Conservation (phyloP, 768 basidiomycete species). For the Mrakia blollopis region DNA sequence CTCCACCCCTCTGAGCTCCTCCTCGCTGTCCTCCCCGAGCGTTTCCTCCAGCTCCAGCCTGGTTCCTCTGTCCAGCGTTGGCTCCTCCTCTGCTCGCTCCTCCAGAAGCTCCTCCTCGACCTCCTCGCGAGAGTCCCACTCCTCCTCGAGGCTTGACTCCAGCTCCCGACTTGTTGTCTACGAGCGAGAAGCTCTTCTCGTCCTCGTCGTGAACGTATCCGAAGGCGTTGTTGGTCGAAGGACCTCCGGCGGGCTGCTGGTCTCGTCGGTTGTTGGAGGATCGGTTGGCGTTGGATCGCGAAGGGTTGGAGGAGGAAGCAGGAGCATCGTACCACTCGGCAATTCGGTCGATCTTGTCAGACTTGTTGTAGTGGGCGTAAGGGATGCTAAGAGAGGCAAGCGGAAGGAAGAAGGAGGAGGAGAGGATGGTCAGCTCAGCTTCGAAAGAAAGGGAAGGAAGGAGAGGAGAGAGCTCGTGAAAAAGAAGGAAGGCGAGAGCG, state of each 20-base stretch:
- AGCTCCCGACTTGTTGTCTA: slow-evolving; percentile 61
- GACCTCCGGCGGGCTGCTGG: slow-evolving; percentile 61
- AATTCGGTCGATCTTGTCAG: slow-evolving; percentile 94
- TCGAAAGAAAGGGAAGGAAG: not conserved
- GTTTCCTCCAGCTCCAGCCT: slow-evolving; percentile 36
- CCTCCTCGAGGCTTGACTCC: slow-evolving; percentile 36
- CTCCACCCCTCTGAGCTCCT: slow-evolving; percentile 34
- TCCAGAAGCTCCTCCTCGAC: slow-evolving; percentile 26
- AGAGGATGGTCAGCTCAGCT: not conserved
- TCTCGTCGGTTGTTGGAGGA: slow-evolving; percentile 46
- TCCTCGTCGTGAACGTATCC: slow-evolving; percentile 98
- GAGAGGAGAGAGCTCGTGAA: slow-evolving; percentile 23
- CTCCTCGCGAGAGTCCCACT: slow-evolving; percentile 32
- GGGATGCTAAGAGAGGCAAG: slow-evolving; percentile 57
- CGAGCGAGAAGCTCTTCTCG: slow-evolving; percentile 91
- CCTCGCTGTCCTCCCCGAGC: slow-evolving; percentile 40
- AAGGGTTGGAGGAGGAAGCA: not conserved
- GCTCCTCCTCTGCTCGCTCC: slow-evolving; percentile 46
- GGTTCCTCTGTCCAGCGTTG: slow-evolving; percentile 45
- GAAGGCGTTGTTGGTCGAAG: slow-evolving; percentile 64
- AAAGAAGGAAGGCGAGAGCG: no score
- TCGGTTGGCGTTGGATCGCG: slow-evolving; percentile 3
- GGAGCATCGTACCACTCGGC: slow-evolving; percentile 86
- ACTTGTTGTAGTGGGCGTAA: slow-evolving; percentile 97
- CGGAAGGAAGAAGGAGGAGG: not conserved